These are phyloP conservation scores for Rosa lucieae DNA, from an alignment of 306 rosid genomes.

Conservation along the genomic window DNA sequence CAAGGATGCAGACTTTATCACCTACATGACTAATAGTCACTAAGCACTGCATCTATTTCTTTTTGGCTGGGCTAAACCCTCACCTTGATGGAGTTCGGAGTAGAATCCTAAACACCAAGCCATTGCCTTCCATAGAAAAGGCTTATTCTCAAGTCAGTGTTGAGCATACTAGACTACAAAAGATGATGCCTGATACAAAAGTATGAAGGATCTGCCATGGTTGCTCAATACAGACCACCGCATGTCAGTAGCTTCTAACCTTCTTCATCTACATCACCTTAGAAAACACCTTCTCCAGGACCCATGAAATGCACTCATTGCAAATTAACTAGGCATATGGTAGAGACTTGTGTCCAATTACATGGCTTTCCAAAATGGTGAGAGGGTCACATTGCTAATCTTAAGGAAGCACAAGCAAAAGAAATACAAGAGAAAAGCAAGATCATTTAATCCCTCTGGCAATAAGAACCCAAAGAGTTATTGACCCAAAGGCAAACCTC, in stretches of 20 bases:
- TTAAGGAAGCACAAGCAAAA: background rate
- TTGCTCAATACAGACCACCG: background rate
- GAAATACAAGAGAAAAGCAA: background rate
- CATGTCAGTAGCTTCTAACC: background rate
- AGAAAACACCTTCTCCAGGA: background rate
- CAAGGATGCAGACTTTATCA: too few relatives aligned
- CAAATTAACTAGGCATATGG: background rate
- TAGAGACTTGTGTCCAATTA: background rate
- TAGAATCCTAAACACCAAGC: background rate
- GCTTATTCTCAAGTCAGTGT: background rate
- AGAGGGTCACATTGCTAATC: background rate
- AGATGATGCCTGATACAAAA: background rate
- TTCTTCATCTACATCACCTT: background rate
- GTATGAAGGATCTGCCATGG: background rate
- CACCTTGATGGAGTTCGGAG: background rate
- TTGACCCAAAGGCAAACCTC: background rate
- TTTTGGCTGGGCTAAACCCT: background rate
- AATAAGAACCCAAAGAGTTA: background rate
- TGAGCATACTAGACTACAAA: background rate
- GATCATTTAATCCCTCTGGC: background rate
- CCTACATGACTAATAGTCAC: background rate
- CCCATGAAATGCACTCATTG: background rate
- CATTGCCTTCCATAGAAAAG: background rate
- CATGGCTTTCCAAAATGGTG: background rate
- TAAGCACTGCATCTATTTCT: background rate